A percentile compares a stretch with the other conserved stretches of the same genome.
phyloP scores from a whole-genome alignment of 208 protist genomes.

The Naegleria fowleri region DNA sequence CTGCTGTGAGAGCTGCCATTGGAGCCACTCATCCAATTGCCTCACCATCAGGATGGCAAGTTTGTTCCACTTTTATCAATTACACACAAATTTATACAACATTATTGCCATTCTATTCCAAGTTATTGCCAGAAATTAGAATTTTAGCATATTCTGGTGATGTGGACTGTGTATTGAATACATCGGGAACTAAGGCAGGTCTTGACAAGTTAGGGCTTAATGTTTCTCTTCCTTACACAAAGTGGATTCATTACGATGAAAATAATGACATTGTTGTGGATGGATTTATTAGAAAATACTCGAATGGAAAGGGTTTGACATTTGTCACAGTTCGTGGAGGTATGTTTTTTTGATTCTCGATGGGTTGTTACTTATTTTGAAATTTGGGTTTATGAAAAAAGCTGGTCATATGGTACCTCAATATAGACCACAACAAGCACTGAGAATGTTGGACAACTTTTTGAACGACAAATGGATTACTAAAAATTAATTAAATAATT shows the following conservation, averaged over 20 bases:
- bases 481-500: no score
- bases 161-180: not conserved
- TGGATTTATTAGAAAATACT: not conserved
- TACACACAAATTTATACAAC: not conserved
- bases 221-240: not conserved
- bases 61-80: not conserved
- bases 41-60: not conserved
- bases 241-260: not conserved
- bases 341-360: no score
- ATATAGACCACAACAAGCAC: not conserved
- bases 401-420: constrained; percentile 23
- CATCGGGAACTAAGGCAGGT: not conserved
- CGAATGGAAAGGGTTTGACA: not conserved
- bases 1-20: not conserved
- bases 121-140: not conserved
- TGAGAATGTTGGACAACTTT: not conserved
- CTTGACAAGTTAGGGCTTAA: not conserved
- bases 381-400: no score
- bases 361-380: no score
- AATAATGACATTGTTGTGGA: not conserved
- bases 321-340: not conserved
- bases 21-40: not conserved
- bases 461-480: not conserved
- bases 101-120: not conserved
- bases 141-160: constrained; percentile 21